Base-by-base conservation (phyloP, 176 grass and related monocot genomes). In the Rhynchospora tenuis region DNA sequence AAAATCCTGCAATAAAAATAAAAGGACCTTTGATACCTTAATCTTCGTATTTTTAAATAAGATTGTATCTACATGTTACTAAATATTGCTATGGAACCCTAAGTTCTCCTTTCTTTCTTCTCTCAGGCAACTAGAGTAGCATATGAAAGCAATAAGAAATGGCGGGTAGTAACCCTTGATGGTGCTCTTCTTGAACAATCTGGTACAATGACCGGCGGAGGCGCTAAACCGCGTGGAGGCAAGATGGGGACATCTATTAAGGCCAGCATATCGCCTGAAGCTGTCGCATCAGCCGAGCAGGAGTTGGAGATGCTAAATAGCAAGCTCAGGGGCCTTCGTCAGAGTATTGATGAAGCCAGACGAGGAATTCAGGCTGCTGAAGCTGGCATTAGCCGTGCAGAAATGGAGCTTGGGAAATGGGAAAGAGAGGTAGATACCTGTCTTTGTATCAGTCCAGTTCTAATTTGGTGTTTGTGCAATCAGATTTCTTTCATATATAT, bases 171-270 rank as follows among this genome's bases (percentile, higher is more conserved):
- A 62, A 99, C 96, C 42, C 88, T 95, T 0, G 84, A 91, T 3
- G 96, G 96, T 81, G 96, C 91, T 73, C 88, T 99, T 79, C 90
- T 95, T 88, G 96, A 99, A 86, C 86, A 79, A 79, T 93, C 93
- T 66, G 96, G 96, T 84, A 93, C 96, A 59, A 99, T 99, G 93
- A 95, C 89, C 24, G 96, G 96, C 59, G 96, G 96, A 64, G 96
- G 91, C n/a, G 81, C 81, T 60, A 99, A 85, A 78, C 84, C 85
- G 43, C 58, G 87, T 72, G 83, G 93, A 71, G 96, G 96, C 78
- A 91, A 91, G 86, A 99, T 99, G 91, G 85, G 96, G 63, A 89
- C 92, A 72, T 88, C 86, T 81, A 92, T 99, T 60, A 83, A 79
- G 84, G 86, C 89, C 79, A 93, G 91, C 46, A 61, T 99, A 46